Evolutionary conservation across 2,329 filamentous ascomycete genomes (phyloP), one percentile per base, ranked within the genome.

Genomic region (Beauveria scarabaeidicola): DNA sequence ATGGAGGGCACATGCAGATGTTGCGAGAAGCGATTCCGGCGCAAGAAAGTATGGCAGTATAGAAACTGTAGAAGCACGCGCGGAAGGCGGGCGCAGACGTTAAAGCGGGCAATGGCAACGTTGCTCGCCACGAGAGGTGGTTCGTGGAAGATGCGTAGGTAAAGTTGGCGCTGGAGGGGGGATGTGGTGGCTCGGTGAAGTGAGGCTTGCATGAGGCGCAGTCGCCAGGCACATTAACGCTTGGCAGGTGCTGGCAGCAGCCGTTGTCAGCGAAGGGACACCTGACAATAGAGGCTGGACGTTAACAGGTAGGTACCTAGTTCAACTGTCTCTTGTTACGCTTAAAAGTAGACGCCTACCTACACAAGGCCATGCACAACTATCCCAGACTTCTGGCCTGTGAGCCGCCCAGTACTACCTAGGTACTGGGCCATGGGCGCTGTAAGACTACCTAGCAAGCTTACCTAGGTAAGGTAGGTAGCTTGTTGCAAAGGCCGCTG

Each of bases 151-250:
- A 21, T 58, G 54, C n/a, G 46, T 43, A 51, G 11, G 44, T 43
- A 29, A 50, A 58, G 55, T 51, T n/a, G 55, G 44, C 55, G 55
- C 46, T 51, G 55, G 55, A 58, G 55, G 55, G 53, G 43, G 55
- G 36, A 29, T 58, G 55, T 27, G 36, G 55, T 41, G 46, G n/a
- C 41, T 23, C 6, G 21, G 40, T 38, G 32, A 38, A 15, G 53
- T 38, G 53, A 47, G 53, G 53, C 43, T 32, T 48, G 29, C 53
- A 40, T 57, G 53, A 46, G 53, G 53, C 53, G 53, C 53, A 57
- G 53, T 40, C 29, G 43, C 6, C 19, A 6, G 29, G 11, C 27
- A 13, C 15, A 21, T 23, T 27, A 10, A 27, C 27, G 9, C 21
- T 43, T 15, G 50, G n/a, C 40, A 29, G 21, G 21, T 48, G 23